Evolutionary conservation across 352 stramenopile species (phyloP), one percentile per base, ranked within the genome.

Genomic region (Globisporangium nagaii): DNA sequence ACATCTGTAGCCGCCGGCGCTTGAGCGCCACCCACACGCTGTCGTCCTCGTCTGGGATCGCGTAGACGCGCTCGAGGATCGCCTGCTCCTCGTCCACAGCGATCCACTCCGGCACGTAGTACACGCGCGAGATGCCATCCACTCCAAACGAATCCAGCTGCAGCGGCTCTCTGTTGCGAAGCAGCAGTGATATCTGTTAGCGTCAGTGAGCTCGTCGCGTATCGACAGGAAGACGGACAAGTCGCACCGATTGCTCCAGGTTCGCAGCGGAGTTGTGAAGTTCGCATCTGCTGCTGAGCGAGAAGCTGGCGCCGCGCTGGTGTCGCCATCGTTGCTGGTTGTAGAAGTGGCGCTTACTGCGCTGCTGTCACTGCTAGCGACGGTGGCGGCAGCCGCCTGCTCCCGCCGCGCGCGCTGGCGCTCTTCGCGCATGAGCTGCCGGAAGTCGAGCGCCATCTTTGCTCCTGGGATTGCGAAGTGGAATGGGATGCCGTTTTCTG

Each of bases 81-180:
- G 70, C 72, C 3, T 53, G 41, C 42, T 90, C 79, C 45, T 90
- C 79, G 9, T 73, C 65, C 20, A 70, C 34, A 11, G 72, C 71
- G 56, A 90, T 66, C 74, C 74, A 90, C 30, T 90, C 65, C 11
- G 76, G 75, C 13, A 90, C 65, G 53, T 84, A 87, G 39, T 76
- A 83, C 22, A 85, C 71, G 0, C 56, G 69, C 10, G 64, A 52
- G 39, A 90, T 84, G 0, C 58, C 66, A 0, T 63, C 62, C 32
- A 67, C 61, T 3, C 47, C 59, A 42, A 74, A 82, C 9, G 44
- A 43, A 4, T 70, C 61, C 0, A 86, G 52, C 12, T 79, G 59
- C 1, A 82, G 54, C 19, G 51, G 44, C 6, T 49, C 43, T 20
- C 69, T 81, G 30, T 30, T 31, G 36, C n/a, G 7, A 39, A 39